Base-by-base conservation (phyloP, 2,329 filamentous ascomycete genomes). In the Thermoascus crustaceus region DNA sequence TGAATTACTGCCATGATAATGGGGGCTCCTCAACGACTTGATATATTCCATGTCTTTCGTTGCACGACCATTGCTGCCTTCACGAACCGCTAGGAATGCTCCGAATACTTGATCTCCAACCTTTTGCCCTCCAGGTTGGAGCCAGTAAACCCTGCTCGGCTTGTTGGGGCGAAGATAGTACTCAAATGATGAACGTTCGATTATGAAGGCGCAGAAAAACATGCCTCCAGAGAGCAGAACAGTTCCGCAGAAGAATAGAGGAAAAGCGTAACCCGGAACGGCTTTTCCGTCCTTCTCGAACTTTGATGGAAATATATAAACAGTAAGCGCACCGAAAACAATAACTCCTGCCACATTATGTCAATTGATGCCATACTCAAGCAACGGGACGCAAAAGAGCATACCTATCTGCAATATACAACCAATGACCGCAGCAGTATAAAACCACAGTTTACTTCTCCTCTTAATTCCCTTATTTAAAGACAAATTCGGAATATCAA, bases 71-170 rank as follows among this genome's bases (percentile, higher is more conserved):
- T 32, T 5, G 0, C 34, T 20, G 2, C 43, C 47, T 39, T 60
- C 46, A 17, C 47, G 50, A 13, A 49, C 46, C 3, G 49, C 53
- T 9, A 60, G 42, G 25, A 64, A 66, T 1, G 59, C 45, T 8
- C 55, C 53, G 17, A 64, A 61, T 1, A 53, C 53, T 21, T 65
- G 60, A 23, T 64, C 60, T 2, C 60, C 61, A 3, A 62, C 48
- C 8, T 43, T 31, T 11, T 66, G 60, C 1, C 48, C 45, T 1
- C 61, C 61, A 0, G 59, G 61, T 21, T 66, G 61, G 0, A 64
- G 27, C 61, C 60, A 64, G 37, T 54, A 60, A 1, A 62, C 42
- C 20, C 52, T 58, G 35, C 47, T 55, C 4, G 48, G 45, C 6
- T 44, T 52, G 14, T 44, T 39, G 2, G 48, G 42, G 17, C 46